Evolutionary conservation across 2,329 filamentous ascomycete genomes (phyloP), one percentile per base, ranked within the genome.

Genomic region (Leptodontidium sp.): DNA sequence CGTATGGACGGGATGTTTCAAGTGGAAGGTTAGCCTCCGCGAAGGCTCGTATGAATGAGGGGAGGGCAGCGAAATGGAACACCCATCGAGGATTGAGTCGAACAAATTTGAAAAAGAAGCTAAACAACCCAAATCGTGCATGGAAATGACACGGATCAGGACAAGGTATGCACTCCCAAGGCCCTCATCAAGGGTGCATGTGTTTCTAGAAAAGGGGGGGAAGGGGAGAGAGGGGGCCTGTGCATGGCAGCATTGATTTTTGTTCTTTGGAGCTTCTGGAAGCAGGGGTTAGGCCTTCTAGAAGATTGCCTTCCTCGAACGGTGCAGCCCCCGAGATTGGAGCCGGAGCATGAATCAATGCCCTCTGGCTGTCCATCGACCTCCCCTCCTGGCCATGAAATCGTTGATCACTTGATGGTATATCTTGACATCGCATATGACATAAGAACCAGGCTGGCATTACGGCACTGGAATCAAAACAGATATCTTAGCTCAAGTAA

Each of bases 311-410:
- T 24, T 58, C 52, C 45, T 65, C 26, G 45, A 57, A 52, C 49
- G 47, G 59, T 26, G 17, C 24, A 50, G 43, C 9, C 35, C 55
- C 32, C 53, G 38, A 52, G 55, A 61, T 49, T 43, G 32, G 52
- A 32, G 55, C 55, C 38, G 40, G 53, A 45, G 55, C 55, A 61
- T 66, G 64, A 66, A 61, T 66, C 57, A 66, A 66, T 66, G 64
- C 64, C 35, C 32, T n/a, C 24, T 45, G 6, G 45, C 24, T 17
- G n/a, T 24, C 43, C n/a, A 11, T 29, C 59, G 5, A 49, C 9
- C 4, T 43, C 21, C 61, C 53, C n/a, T 57, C 53, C 35, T 58
- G 17, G 32, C 32, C 26, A 63, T 63, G 40, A 47, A 61, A 32
- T 47, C 40, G 43, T 47, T 61, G 58, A 61, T 47, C 58, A 45